Conservation (phyloP, 257 asterid genomes). For the Henckelia pumila region DNA sequence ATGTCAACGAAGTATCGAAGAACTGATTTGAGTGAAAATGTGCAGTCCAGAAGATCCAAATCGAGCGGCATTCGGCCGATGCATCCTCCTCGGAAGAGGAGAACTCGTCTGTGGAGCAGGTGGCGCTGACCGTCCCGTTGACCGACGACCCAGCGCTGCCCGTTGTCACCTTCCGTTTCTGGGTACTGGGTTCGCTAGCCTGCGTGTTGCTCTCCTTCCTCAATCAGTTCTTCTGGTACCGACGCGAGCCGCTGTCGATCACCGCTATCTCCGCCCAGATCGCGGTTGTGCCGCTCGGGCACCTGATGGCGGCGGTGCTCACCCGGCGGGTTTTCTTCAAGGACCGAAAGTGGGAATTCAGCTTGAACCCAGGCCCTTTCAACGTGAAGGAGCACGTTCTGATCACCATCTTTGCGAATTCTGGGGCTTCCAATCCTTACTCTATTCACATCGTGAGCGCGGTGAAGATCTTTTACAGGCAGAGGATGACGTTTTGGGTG, state of each 20-base stretch:
- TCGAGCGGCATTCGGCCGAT: slow-evolving; percentile 1
- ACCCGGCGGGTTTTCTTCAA: slow-evolving; percentile 56
- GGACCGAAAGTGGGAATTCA: slow-evolving; percentile 61
- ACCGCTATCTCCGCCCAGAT: slow-evolving; percentile 82
- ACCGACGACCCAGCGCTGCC: slow-evolving; percentile 62
- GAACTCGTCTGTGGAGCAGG: slow-evolving; percentile 72
- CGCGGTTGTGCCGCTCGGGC: slow-evolving; percentile 87
- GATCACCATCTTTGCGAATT: slow-evolving; percentile 80
- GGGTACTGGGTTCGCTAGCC: slow-evolving; percentile 59
- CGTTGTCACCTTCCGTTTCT: slow-evolving; percentile 80
- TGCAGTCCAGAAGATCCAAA: slow-evolving; percentile 37
- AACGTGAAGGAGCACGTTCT: slow-evolving; percentile 87
- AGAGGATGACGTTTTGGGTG: slow-evolving; percentile 73
- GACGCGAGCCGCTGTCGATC: slow-evolving; percentile 81
- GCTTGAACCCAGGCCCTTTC: slow-evolving; percentile 71
- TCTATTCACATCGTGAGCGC: slow-evolving; percentile 84
- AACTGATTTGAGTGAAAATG: background rate
- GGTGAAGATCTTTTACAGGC: slow-evolving; percentile 64
- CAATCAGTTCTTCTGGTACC: slow-evolving; percentile 91
- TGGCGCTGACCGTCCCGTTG: slow-evolving; percentile 75
- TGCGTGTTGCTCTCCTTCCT: slow-evolving; percentile 79
- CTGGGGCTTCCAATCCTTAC: slow-evolving; percentile 83
- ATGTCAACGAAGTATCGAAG: background rate
- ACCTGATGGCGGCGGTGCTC: slow-evolving; percentile 62
- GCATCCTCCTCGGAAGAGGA: slow-evolving; percentile 37